Evolutionary conservation across 2,329 filamentous ascomycete genomes (phyloP).

Genomic region (Aspergillus versicolor): DNA sequence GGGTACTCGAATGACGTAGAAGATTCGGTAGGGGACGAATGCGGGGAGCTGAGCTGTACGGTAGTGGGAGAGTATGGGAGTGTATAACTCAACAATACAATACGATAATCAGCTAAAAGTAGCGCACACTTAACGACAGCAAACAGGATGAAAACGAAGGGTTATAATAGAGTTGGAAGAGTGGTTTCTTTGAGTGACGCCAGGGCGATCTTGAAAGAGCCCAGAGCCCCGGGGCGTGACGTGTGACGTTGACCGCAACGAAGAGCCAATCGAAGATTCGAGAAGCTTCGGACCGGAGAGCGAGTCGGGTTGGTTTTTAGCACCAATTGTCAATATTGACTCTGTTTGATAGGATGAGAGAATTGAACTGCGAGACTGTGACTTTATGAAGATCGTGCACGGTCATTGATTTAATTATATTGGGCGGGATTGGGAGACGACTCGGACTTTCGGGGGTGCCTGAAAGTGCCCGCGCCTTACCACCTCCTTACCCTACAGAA

Average conservation of each 20-base stretch:
- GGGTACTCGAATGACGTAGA: conserved; percentile 35
- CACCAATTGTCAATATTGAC: not conserved
- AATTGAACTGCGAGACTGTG: not conserved
- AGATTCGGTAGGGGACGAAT: conserved; percentile 24
- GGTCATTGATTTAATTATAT: not conserved
- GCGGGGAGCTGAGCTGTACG: conserved; percentile 1
- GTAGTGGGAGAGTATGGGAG: not conserved
- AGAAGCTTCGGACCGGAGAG: conserved; percentile 33
- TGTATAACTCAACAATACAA: not conserved
- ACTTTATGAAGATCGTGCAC: not conserved
- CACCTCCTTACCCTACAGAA: not conserved
- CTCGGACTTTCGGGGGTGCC: not conserved
- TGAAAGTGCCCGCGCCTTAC: not conserved
- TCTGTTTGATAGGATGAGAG: not conserved
- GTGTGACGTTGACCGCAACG: conserved; percentile 29
- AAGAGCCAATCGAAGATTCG: conserved; percentile 34
- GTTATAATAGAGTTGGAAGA: not conserved
- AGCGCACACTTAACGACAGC: not conserved
- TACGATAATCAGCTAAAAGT: not conserved
- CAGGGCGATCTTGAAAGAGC: conserved; percentile 10
- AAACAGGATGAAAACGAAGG: not conserved
- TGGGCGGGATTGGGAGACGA: conserved; percentile 1
- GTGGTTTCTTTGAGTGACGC: conserved; percentile 12
- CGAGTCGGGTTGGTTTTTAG: not conserved
- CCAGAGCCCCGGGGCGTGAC: conserved; percentile 24